These are phyloP conservation scores for Talaromyces borbonicus DNA, from an alignment of 495 filamentous ascomycete species.

Conservation along the genomic window DNA sequence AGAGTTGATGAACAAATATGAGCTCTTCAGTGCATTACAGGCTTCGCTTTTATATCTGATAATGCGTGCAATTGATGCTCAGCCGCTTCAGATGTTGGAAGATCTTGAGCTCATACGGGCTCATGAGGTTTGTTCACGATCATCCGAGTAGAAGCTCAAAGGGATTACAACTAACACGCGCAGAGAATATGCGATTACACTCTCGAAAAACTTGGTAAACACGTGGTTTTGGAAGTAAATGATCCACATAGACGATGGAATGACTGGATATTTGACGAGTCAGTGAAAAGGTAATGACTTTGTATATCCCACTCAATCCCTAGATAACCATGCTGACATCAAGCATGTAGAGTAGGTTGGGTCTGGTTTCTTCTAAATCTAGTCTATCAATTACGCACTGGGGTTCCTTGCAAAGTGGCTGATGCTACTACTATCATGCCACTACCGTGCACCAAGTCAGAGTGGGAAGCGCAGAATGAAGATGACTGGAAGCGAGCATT, in stretches of 20 bases:
- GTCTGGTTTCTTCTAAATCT: constrained; percentile 8
- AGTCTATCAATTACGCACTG: constrained; percentile 4
- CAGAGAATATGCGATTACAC: constrained; percentile 3
- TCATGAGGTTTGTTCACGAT: neutral
- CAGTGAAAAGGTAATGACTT: neutral
- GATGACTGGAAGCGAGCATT: constrained; percentile 4
- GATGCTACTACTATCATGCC: neutral
- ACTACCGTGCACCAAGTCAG: constrained; percentile 2
- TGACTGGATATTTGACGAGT: constrained; percentile 9
- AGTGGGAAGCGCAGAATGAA: constrained; percentile 7
- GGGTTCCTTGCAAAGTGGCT: neutral
- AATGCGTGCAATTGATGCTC: constrained; percentile 4
- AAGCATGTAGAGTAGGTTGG: neutral
- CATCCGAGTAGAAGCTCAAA: neutral
- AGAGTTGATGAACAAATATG: neutral
- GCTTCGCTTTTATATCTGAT: constrained; percentile 7
- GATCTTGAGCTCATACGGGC: constrained; percentile 1
- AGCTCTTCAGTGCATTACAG: constrained; percentile 4
- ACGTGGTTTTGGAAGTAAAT: neutral
- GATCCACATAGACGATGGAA: constrained; percentile 3
- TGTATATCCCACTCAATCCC: neutral
- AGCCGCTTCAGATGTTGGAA: neutral
- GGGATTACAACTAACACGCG: too few relatives aligned
- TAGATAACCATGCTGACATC: neutral
- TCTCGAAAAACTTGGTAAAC: neutral